A percentile compares a stretch with the other conserved stretches of the same genome.
Evolutionary conservation across 148 eudicot species (phyloP).

Genomic region (Persicaria maculosa): DNA sequence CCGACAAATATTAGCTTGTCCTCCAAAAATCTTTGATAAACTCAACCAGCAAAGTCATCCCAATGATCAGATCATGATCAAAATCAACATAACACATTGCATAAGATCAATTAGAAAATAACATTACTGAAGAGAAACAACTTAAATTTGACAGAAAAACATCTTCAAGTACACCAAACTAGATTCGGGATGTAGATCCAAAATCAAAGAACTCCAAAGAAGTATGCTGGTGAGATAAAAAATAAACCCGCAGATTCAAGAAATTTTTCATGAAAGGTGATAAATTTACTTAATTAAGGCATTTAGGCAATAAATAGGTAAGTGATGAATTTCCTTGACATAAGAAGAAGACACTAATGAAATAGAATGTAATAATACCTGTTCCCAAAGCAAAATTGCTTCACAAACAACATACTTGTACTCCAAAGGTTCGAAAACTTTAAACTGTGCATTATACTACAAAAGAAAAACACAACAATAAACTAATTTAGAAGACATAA

Average conservation of each 20-base stretch:
- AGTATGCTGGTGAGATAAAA: too few relatives aligned
- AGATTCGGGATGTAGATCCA: too few relatives aligned
- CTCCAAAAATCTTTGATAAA: too few relatives aligned
- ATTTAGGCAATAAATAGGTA: too few relatives aligned
- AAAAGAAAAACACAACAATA: constrained; percentile 12
- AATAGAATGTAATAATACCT: constrained; percentile 36
- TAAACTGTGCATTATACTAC: constrained; percentile 84
- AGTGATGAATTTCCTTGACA: constrained; percentile 11
- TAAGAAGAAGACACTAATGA: not conserved
- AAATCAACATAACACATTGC: not conserved
- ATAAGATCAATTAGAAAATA: not conserved
- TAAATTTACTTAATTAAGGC: too few relatives aligned
- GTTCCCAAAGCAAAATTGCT: constrained; percentile 90
- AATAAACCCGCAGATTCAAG: too few relatives aligned
- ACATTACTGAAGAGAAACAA: too few relatives aligned
- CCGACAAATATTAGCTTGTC: too few relatives aligned
- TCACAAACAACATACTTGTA: constrained; percentile 83
- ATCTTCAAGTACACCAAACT: not conserved
- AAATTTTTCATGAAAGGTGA: too few relatives aligned
- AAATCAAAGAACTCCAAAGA: too few relatives aligned
- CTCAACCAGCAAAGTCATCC: too few relatives aligned
- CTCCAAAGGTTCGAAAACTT: constrained; percentile 79
- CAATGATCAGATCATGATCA: not conserved
- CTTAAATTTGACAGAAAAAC: not conserved
- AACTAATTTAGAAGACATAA: constrained; percentile 2